Base-by-base conservation (phyloP, 2,329 filamentous ascomycete genomes). In the Lachnellula arida region DNA sequence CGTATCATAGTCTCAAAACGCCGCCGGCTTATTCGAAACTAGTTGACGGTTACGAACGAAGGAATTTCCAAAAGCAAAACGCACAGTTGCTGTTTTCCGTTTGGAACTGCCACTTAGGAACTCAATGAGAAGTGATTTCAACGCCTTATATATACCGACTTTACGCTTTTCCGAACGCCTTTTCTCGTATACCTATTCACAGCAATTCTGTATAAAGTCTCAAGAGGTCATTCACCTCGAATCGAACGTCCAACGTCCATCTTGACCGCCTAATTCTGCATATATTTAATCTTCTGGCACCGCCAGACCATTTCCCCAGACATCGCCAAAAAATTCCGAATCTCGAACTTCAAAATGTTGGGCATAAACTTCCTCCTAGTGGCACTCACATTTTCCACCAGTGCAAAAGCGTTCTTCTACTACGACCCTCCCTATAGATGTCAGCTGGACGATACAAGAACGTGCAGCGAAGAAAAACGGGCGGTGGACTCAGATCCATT, bases 391-490 rank as follows among this genome's bases (percentile, higher is more conserved):
- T 53, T 67, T n/a, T 46, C 55, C 46, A 56, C 59, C 22, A 51
- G 47, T 34, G 56, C 62, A 22, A 47, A 57, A 4, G 66, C 68
- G 15, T 68, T 65, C 51, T 69, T 56, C 51, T 57, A 57, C 14
- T 69, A 56, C 25, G 56, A 60, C 25, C 67, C 67, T 6, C 52
- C 54, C 14, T 67, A 64, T 48, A 53, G 57, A 54, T 68, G 65
- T 49, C 44, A 57, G 4, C 55, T 62, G 9, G 57, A 62, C 28
- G 46, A 53, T 17, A 46, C 49, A 17, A 32, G 28, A 32, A 15
- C 37, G n/a, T 55, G 56, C 46, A 19, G 35, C 42, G 35, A 55
- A 22, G 28, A 34, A 8, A 59, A 57, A 51, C 47, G 54, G 49
- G 32, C 51, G 11, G n/a, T 51, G 11, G 59, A 53, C 19, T 19